These are phyloP conservation scores for Hypsizygus ulmarius DNA, from an alignment of 1,284 basidiomycete genomes.

Conservation along the genomic window DNA sequence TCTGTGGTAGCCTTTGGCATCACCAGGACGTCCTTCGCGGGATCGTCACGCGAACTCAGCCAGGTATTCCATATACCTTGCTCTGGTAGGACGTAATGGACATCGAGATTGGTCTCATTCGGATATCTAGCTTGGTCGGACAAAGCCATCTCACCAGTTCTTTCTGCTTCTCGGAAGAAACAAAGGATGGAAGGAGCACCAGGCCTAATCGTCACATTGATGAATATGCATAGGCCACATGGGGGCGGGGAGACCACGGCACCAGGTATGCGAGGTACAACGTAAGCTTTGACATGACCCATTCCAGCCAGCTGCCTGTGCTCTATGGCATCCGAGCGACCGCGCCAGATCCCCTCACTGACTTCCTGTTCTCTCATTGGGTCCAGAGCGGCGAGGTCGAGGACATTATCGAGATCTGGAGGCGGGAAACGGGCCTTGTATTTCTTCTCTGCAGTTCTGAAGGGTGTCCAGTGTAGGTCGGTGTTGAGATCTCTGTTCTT, in stretches of 20 bases:
- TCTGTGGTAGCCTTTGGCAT: slow-evolving; percentile 37
- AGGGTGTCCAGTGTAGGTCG: slow-evolving; percentile 62
- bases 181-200: slow-evolving; percentile 73
- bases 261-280: slow-evolving; percentile 58
- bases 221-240: slow-evolving; percentile 24
- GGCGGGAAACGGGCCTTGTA: slow-evolving; percentile 76
- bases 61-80: slow-evolving; percentile 73
- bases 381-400: slow-evolving; percentile 61
- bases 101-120: slow-evolving; percentile 85
- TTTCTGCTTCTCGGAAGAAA: slow-evolving; percentile 61
- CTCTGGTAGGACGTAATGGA: slow-evolving; percentile 74
- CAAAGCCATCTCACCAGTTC: slow-evolving; percentile 68
- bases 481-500: slow-evolving; percentile 44
- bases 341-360: slow-evolving; percentile 46
- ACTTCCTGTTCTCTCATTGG: slow-evolving; percentile 38
- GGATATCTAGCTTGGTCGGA: slow-evolving; percentile 71
- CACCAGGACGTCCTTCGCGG: slow-evolving; percentile 32
- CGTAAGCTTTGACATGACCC: slow-evolving; percentile 38
- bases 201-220: slow-evolving; percentile 55
- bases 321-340: slow-evolving; percentile 36
- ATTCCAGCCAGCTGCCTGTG: slow-evolving; percentile 29
- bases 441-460: slow-evolving; percentile 71
- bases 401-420: slow-evolving; percentile 62
- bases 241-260: slow-evolving; percentile 25
- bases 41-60: slow-evolving; percentile 33